Base-by-base conservation (phyloP, 2,329 filamentous ascomycete species). In the Dothistroma septosporum region DNA sequence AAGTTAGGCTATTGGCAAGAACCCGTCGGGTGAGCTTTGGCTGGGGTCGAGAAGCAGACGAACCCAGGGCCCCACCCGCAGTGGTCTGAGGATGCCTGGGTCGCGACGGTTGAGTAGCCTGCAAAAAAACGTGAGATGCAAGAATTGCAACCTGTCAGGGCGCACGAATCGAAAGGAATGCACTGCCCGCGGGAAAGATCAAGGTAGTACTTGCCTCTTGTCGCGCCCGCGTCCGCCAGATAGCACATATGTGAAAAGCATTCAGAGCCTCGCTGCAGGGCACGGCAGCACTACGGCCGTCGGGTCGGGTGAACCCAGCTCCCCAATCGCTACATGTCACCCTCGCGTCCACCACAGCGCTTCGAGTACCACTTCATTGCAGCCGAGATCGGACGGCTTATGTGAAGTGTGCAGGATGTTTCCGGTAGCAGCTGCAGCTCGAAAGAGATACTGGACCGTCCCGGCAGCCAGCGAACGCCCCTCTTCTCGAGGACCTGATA, bases 371-470 rank as follows among this genome's bases (percentile, higher is more conserved):
- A 16, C 19, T 28, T 49, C 56, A 37, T 28, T 21, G 56, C 49
- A 58, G 56, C 61, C 61, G 61, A 60, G 14, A 37, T 58, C 61
- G 61, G 55, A 21, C 46, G 21, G 28, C 8, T 52, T 22, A 48
- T 58, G 58, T 47, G 53, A 57, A 46, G 24, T 31, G 44, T 58
- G 41, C 59, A 58, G 44, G 56, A 44, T 16, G 55, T 46, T 58
- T 28, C 7, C 11, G 21, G 28, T 28, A n/a, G 55, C 44, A 47
- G 55, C 32, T 47, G 37, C 41, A 21, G 19, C 50, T 33, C 24
- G 50, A 53, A 28, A 33, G 28, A 33, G 50, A 35, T 53, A 53
- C 14, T 35, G 50, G 31, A 33, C 53, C 35, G 53, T 46, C 33
- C 53, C 19, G 19, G 10, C 53, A 44, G 32, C 53, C 35, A 19